Conservation (phyloP, 179 eudicot species). For the Nepenthes alata region DNA sequence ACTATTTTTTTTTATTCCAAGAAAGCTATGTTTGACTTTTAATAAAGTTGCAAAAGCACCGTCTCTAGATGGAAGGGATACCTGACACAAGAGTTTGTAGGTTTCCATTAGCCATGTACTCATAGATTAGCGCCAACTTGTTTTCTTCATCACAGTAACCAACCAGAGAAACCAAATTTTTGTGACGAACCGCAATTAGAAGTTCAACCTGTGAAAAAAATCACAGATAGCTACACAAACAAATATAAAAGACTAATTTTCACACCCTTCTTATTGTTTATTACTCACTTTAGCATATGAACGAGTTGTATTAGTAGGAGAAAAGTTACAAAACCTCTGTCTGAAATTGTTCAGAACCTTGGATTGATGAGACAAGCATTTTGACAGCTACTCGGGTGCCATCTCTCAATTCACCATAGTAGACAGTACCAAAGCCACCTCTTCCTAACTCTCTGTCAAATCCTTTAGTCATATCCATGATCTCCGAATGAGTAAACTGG, state of each 20-base stretch:
- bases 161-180: slow-evolving; percentile 25
- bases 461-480: slow-evolving; percentile 16
- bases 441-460: slow-evolving; percentile 18
- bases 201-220: slow-evolving; percentile 15
- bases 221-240: not conserved
- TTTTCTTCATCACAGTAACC: slow-evolving; percentile 28
- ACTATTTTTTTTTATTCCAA: too few species aligned
- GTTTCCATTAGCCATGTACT: slow-evolving; percentile 28
- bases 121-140: slow-evolving; percentile 21
- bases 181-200: slow-evolving; percentile 22
- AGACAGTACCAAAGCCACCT: slow-evolving; percentile 30
- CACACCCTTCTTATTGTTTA: not conserved
- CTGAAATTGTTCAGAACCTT: slow-evolving; percentile 22
- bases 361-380: slow-evolving; percentile 14
- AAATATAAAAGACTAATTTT: too few species aligned
- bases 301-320: not conserved
- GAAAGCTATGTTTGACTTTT: too few species aligned
- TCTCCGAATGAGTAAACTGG: slow-evolving; percentile 16
- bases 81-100: slow-evolving; percentile 23
- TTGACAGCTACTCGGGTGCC: slow-evolving; percentile 32
- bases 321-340: slow-evolving; percentile 19
- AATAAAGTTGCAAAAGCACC: too few species aligned
- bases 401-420: slow-evolving; percentile 21
- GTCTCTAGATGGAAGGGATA: not conserved
- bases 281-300: not conserved